A percentile compares a stretch with the other conserved stretches of the same genome.
These are phyloP conservation scores for Neostapfia colusana DNA, from an alignment of 176 grass and related monocot genomes.

Conservation along the genomic window DNA sequence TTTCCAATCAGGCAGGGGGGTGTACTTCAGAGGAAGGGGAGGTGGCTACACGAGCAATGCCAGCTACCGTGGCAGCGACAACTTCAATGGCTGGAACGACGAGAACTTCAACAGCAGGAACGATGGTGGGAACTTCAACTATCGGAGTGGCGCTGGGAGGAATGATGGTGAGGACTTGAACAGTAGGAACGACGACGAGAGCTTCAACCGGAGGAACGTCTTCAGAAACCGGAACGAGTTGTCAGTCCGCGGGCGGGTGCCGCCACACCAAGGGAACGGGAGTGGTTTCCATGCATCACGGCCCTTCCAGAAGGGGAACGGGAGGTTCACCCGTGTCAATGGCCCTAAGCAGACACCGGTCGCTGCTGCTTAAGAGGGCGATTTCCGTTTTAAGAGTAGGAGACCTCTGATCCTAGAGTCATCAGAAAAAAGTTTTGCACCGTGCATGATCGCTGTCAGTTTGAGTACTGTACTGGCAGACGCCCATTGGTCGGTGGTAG, in stretches of 20 bases:
- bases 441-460: background rate
- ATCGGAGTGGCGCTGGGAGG: background rate
- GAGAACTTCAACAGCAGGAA: constrained; percentile 24
- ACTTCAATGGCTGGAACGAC: constrained; percentile 20
- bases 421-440: background rate
- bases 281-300: constrained; percentile 37
- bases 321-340: constrained; percentile 30
- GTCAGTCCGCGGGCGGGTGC: constrained; percentile 42
- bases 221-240: constrained; percentile 55
- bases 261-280: constrained; percentile 19
- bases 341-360: constrained; percentile 33
- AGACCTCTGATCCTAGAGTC: constrained; percentile 4
- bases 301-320: constrained; percentile 45
- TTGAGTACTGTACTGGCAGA: background rate
- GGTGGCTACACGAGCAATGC: constrained; percentile 34
- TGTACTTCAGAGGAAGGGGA: constrained; percentile 54
- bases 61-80: constrained; percentile 47
- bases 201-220: constrained; percentile 16
- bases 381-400: background rate
- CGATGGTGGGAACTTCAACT: background rate
- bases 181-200: background rate
- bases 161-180: background rate
- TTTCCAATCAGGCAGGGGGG: constrained; percentile 54
- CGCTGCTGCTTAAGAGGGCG: constrained; percentile 22
- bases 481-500: background rate